Evolutionary conservation across 2,329 filamentous ascomycete species (phyloP).

Genomic region (Nemania diffusa): DNA sequence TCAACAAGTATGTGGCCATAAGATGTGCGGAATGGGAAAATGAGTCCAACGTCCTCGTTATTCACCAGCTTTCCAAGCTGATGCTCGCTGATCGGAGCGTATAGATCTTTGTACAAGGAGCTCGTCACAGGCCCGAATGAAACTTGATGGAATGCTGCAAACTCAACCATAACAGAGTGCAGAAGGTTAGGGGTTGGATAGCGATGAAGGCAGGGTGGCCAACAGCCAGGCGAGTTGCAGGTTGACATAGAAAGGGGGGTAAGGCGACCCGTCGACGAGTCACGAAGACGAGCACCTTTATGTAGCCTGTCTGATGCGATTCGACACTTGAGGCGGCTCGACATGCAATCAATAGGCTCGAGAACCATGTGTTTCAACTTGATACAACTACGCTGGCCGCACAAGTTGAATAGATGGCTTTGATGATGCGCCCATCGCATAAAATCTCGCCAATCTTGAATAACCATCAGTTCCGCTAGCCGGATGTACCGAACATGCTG

Average conservation of each 20-base stretch:
- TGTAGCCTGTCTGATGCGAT: neutral
- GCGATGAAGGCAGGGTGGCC: slow-evolving; percentile 15
- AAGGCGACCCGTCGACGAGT: neutral
- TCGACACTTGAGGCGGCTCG: slow-evolving; percentile 20
- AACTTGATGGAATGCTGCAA: slow-evolving; percentile 22
- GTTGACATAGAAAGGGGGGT: neutral
- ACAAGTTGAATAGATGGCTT: slow-evolving; percentile 25
- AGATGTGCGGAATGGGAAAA: slow-evolving; percentile 21
- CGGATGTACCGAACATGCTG: slow-evolving; percentile 20
- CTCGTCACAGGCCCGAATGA: slow-evolving; percentile 23
- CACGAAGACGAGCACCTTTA: neutral
- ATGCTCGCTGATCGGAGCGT: slow-evolving; percentile 8
- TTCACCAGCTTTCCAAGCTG: slow-evolving; percentile 19
- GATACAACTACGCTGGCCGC: slow-evolving; percentile 25
- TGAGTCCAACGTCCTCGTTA: slow-evolving; percentile 10
- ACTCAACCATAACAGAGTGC: slow-evolving; percentile 21
- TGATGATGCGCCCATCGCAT: slow-evolving; percentile 29
- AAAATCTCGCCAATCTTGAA: slow-evolving; percentile 29
- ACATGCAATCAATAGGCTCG: slow-evolving; percentile 24
- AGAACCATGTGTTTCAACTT: slow-evolving; percentile 30
- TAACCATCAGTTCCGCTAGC: slow-evolving; percentile 21
- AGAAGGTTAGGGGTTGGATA: slow-evolving; percentile 5
- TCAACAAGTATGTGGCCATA: slow-evolving; percentile 20
- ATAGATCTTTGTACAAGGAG: neutral
- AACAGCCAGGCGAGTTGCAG: slow-evolving; percentile 22